These are phyloP conservation scores for Leishmania tarentolae DNA, from an alignment of 208 protist genomes.

Conservation along the genomic window DNA sequence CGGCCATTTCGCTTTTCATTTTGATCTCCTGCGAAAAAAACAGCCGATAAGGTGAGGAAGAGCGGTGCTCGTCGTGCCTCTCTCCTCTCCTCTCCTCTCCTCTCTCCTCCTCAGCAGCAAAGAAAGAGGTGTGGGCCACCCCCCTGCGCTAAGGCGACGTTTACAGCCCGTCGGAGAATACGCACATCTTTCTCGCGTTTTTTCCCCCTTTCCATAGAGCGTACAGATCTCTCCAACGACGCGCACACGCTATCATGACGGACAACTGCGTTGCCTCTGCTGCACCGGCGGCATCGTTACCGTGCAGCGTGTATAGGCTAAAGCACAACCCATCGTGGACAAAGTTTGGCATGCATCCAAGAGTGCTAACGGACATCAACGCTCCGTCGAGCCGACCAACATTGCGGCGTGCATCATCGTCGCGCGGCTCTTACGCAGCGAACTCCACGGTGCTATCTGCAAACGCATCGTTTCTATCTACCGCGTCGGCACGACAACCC, in stretches of 20 bases:
- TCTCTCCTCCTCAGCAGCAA: neutral
- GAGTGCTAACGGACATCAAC: neutral
- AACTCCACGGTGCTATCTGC: neutral
- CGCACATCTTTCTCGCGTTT: neutral
- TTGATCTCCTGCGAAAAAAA: neutral
- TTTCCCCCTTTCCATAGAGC: neutral
- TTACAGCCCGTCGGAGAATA: neutral
- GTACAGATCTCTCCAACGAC: neutral
- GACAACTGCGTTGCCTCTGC: neutral
- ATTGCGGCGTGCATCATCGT: neutral
- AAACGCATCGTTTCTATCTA: neutral
- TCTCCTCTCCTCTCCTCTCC: neutral
- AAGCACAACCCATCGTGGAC: conserved; percentile 33
- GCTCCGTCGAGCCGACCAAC: neutral
- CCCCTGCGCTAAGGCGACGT: no score
- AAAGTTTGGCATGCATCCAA: conserved; percentile 16
- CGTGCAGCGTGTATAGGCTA: conserved; percentile 33
- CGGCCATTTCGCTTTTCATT: neutral
- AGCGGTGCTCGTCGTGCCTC: neutral
- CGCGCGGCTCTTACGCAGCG: neutral
- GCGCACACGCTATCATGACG: neutral
- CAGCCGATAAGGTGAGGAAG: neutral
- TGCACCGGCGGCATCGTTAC: neutral
- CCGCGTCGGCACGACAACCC: neutral
- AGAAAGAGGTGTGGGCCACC: neutral